phyloP scores from a whole-genome alignment of 306 rosid species.

The Astragalus membranaceus region DNA sequence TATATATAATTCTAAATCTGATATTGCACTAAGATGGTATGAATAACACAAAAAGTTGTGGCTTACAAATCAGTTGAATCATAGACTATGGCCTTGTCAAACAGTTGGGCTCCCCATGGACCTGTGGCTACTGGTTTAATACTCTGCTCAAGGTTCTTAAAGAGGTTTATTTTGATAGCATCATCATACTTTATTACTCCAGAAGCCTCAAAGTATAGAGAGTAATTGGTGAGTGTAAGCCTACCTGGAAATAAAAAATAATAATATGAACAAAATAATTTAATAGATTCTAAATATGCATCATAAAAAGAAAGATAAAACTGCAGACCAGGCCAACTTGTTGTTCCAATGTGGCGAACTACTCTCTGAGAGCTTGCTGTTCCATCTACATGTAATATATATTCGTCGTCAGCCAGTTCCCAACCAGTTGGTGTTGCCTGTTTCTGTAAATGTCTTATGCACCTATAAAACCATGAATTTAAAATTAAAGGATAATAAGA shows the following conservation, averaged over 20 bases:
- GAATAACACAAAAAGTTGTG: background rate
- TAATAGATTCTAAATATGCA: background rate
- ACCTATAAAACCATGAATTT: conserved; percentile 31
- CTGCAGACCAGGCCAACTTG: conserved; percentile 85
- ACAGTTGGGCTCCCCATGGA: conserved; percentile 97
- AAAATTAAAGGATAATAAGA: background rate
- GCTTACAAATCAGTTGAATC: conserved; percentile 67
- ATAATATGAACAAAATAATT: background rate
- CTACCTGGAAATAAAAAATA: conserved; percentile 52
- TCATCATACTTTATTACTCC: conserved; percentile 63
- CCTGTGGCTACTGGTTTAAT: conserved; percentile 73
- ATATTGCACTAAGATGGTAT: background rate
- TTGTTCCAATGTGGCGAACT: conserved; percentile 78
- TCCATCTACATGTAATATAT: conserved; percentile 84
- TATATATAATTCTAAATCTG: background rate
- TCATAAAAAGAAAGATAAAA: conserved; percentile 2
- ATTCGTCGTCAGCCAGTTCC: conserved; percentile 71
- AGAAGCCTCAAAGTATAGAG: conserved; percentile 92
- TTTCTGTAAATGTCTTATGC: conserved; percentile 54
- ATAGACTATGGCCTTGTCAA: conserved; percentile 74
- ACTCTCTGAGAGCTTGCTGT: conserved; percentile 84
- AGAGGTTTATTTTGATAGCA: conserved; percentile 77
- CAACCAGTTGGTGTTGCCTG: conserved; percentile 66
- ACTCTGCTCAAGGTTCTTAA: conserved; percentile 39
- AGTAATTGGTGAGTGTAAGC: conserved; percentile 82